Evolutionary conservation across 306 rosid genomes (phyloP).

Genomic region (Rubus idaeus): DNA sequence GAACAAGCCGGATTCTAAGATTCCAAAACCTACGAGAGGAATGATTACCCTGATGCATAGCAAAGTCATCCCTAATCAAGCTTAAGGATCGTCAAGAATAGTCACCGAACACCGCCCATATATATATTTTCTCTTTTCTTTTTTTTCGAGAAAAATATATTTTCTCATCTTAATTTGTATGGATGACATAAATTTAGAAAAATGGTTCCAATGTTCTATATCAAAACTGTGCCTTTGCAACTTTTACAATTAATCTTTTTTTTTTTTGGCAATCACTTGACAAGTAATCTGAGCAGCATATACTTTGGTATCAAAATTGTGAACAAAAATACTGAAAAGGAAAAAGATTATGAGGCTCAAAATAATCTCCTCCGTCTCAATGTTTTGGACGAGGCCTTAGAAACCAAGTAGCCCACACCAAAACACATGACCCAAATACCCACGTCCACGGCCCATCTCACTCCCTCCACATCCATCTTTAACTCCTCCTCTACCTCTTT

Average conservation of each 20-base stretch:
- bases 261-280: too few relatives aligned
- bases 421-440: conserved; percentile 60
- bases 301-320: neutral
- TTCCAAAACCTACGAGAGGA: too few relatives aligned
- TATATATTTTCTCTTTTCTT: too few relatives aligned
- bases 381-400: conserved; percentile 40
- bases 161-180: too few relatives aligned
- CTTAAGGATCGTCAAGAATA: too few relatives aligned
- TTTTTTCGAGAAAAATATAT: too few relatives aligned
- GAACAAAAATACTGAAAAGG: neutral
- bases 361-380: conserved; percentile 36
- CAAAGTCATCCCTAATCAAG: too few relatives aligned
- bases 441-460: conserved; percentile 48
- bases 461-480: conserved; percentile 36
- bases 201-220: neutral
- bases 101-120: too few relatives aligned
- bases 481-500: neutral
- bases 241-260: neutral
- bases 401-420: conserved; percentile 54
- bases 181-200: too few relatives aligned
- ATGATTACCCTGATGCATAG: too few relatives aligned
- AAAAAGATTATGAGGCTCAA: conserved; percentile 2
- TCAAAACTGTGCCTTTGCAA: neutral
- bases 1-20: too few relatives aligned
- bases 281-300: too few relatives aligned